Percentiles rank a stretch among this genome's conserved stretches.
Evolutionary conservation across 176 grass and related monocot genomes (phyloP).

Genomic region (Bonia amplexicaulis): DNA sequence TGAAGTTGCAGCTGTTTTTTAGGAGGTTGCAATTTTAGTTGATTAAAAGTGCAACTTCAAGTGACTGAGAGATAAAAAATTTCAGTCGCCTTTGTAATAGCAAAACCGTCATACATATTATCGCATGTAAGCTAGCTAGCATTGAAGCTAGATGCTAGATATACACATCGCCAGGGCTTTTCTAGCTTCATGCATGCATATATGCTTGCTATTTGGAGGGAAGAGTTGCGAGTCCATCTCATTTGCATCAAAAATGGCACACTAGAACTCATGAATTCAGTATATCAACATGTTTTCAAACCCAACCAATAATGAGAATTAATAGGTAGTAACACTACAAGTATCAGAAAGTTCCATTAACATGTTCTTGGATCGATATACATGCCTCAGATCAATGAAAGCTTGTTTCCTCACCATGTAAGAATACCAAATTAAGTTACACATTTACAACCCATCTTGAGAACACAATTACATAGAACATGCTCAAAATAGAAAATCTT

Average conservation of each 20-base stretch:
- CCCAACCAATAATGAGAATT: not conserved
- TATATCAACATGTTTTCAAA: not conserved
- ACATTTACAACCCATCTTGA: slow-evolving; percentile 48
- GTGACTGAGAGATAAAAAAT: too few species aligned
- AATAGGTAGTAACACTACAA: not conserved
- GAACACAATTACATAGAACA: slow-evolving; percentile 25
- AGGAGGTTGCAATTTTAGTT: too few species aligned
- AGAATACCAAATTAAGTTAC: slow-evolving; percentile 31
- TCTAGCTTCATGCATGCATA: not conserved
- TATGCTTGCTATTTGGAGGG: not conserved
- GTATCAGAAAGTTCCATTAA: slow-evolving; percentile 1
- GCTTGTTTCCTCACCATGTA: slow-evolving; percentile 16
- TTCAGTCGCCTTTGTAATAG: too few species aligned
- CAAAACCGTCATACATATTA: not conserved
- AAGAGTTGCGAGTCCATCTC: not conserved
- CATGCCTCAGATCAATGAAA: slow-evolving; percentile 3
- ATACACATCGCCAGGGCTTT: not conserved
- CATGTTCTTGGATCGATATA: not conserved
- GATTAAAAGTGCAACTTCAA: too few species aligned
- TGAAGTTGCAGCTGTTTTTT: too few species aligned
- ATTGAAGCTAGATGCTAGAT: not conserved
- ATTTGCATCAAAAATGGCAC: not conserved
- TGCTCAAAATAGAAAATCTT: slow-evolving; percentile 36
- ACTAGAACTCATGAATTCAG: not conserved
- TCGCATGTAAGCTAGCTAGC: not conserved